Conservation (phyloP, 2,329 filamentous ascomycete genomes). For the Davidsoniella virescens region DNA sequence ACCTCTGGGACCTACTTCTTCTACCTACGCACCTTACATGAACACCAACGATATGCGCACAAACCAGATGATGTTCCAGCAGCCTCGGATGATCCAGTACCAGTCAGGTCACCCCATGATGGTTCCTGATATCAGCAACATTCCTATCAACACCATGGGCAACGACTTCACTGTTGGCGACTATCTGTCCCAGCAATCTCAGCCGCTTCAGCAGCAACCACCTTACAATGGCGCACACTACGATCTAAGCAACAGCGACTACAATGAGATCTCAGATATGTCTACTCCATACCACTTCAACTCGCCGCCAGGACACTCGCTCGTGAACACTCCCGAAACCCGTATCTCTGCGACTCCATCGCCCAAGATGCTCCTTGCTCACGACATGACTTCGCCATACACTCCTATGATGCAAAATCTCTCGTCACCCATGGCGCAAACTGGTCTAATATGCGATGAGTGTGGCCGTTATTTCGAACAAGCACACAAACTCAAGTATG, state of each 20-base stretch:
- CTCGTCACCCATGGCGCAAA: conserved; percentile 7
- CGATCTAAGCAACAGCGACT: conserved; percentile 14
- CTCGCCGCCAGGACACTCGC: conserved; percentile 24
- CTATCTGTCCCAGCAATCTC: conserved; percentile 8
- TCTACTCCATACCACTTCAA: conserved; percentile 26
- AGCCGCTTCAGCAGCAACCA: background rate
- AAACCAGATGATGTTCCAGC: conserved; percentile 4
- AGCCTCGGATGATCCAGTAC: conserved; percentile 4
- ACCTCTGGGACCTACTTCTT: background rate
- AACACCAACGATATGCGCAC: conserved; percentile 12
- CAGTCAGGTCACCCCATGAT: conserved; percentile 3
- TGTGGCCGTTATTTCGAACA: conserved; percentile 36
- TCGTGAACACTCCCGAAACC: conserved; percentile 31
- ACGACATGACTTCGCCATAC: conserved; percentile 23
- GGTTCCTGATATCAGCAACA: conserved; percentile 1
- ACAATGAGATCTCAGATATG: conserved; percentile 22
- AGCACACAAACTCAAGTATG: conserved; percentile 42
- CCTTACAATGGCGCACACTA: background rate
- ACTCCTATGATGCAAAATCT: conserved; percentile 8
- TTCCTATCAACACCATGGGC: background rate
- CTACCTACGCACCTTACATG: background rate
- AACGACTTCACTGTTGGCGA: conserved; percentile 12
- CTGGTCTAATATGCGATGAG: conserved; percentile 24
- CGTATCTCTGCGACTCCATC: conserved; percentile 27
- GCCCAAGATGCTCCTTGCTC: conserved; percentile 23